A percentile compares a stretch with the other conserved stretches of the same genome.
These are phyloP conservation scores for Trichophyton benhamiae DNA, from an alignment of 2,329 filamentous ascomycete genomes.

Conservation along the genomic window DNA sequence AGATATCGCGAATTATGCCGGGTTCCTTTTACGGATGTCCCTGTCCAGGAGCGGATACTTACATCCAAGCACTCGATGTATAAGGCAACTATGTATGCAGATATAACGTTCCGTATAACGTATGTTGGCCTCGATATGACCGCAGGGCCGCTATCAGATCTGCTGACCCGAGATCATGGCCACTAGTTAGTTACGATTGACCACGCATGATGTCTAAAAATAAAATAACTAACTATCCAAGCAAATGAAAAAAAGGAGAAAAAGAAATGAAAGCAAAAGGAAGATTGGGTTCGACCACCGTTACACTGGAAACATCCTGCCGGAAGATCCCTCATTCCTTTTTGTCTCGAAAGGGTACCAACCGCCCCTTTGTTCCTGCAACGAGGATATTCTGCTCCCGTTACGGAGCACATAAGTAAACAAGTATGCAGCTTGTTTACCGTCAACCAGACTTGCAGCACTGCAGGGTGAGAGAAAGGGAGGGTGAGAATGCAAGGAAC, in stretches of 20 bases:
- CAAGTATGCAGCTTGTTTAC: not conserved
- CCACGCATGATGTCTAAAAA: not conserved
- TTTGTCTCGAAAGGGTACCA: not conserved
- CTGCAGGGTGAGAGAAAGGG: not conserved
- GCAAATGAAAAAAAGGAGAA: not conserved
- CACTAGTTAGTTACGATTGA: not conserved
- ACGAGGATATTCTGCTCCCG: not conserved
- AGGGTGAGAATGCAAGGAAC: not conserved
- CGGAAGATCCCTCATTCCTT: slow-evolving; percentile 1
- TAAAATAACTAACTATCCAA: not conserved
- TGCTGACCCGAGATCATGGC: not conserved
- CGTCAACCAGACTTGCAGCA: not conserved
- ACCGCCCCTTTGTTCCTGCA: not conserved
- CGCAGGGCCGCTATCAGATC: not conserved
- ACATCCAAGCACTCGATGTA: too few species aligned
- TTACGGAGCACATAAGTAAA: not conserved
- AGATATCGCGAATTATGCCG: not conserved
- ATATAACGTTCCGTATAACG: not conserved
- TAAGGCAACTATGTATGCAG: too few species aligned
- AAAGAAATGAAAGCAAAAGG: not conserved
- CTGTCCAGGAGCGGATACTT: too few species aligned
- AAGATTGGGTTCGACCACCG: not conserved
- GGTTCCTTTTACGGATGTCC: not conserved
- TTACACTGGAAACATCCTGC: not conserved
- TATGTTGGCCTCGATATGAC: not conserved